Conservation (phyloP, 768 basidiomycete genomes). For the Hortiboletus campestris region DNA sequence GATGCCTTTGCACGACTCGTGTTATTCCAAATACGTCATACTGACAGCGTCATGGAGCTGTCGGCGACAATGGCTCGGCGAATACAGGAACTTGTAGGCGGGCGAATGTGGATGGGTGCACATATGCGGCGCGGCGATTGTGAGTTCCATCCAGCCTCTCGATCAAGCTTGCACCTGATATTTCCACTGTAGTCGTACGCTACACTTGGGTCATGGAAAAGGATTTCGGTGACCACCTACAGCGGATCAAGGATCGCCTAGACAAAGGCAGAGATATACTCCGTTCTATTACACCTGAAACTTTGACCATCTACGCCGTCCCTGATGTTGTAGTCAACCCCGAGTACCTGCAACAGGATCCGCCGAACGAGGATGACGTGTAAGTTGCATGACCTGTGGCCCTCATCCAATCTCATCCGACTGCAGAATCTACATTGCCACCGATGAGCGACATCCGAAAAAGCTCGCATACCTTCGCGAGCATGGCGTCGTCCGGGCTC, state of each 20-base stretch:
- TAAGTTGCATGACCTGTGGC: constrained; percentile 6
- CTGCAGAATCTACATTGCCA: constrained; percentile 36
- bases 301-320: constrained; percentile 21
- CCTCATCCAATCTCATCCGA: constrained; percentile 3
- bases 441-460: constrained; percentile 41
- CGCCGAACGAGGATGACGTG: constrained; percentile 22
- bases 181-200: constrained; percentile 25
- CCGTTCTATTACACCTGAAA: constrained; percentile 12
- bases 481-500: constrained; percentile 38
- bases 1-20: constrained; percentile 35
- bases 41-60: constrained; percentile 28
- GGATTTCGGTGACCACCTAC: constrained; percentile 35
- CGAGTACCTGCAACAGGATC: constrained; percentile 12
- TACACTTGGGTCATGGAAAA: constrained; percentile 37
- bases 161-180: background rate
- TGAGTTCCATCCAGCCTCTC: constrained; percentile 17
- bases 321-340: constrained; percentile 20
- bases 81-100: constrained; percentile 31
- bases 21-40: constrained; percentile 30
- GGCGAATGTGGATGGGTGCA: constrained; percentile 41
- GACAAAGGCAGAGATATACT: constrained; percentile 22
- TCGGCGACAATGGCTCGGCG: constrained; percentile 31
- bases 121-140: constrained; percentile 47
- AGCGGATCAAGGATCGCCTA: constrained; percentile 31
- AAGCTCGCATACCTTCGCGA: constrained; percentile 34